A percentile compares a stretch with the other conserved stretches of the same genome.
Conservation (phyloP, 257 asterid species). For the Jacaranda copaia region DNA sequence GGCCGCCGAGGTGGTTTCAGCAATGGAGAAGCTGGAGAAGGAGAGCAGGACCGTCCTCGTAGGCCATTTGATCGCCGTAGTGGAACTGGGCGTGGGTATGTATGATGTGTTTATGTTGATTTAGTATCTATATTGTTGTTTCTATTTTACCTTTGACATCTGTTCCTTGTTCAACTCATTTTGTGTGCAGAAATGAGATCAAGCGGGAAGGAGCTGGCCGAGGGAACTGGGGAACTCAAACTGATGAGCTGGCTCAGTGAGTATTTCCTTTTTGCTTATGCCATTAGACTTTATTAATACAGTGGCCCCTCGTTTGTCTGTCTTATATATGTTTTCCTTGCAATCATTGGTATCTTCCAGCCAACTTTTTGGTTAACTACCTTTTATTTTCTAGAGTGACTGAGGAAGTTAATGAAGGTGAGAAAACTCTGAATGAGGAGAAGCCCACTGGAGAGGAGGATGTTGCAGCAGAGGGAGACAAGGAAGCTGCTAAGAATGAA, state of each 20-base stretch:
- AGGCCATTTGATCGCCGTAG: constrained; percentile 69
- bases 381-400: constrained; percentile 46
- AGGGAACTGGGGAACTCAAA: constrained; percentile 79
- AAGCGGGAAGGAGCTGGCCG: constrained; percentile 79
- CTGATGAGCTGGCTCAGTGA: constrained; percentile 74
- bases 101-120: not conserved
- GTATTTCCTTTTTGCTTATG: constrained; percentile 32
- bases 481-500: constrained; percentile 62
- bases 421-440: constrained; percentile 59
- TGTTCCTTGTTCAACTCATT: not conserved
- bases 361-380: constrained; percentile 6
- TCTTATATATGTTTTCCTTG: constrained; percentile 1
- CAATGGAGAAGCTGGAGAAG: constrained; percentile 76
- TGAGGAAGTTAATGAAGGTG: constrained; percentile 68
- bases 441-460: constrained; percentile 61
- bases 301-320: not conserved
- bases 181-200: constrained; percentile 55
- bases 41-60: constrained; percentile 56
- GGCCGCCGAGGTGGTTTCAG: constrained; percentile 70
- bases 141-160: not conserved
- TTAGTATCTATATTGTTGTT: not conserved
- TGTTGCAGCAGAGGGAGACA: constrained; percentile 55
- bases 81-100: constrained; percentile 86
- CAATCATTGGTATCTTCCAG: not conserved
- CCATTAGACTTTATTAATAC: constrained; percentile 9